phyloP scores from a whole-genome alignment of 2,329 filamentous ascomycete species.

The Fusarium udum region DNA sequence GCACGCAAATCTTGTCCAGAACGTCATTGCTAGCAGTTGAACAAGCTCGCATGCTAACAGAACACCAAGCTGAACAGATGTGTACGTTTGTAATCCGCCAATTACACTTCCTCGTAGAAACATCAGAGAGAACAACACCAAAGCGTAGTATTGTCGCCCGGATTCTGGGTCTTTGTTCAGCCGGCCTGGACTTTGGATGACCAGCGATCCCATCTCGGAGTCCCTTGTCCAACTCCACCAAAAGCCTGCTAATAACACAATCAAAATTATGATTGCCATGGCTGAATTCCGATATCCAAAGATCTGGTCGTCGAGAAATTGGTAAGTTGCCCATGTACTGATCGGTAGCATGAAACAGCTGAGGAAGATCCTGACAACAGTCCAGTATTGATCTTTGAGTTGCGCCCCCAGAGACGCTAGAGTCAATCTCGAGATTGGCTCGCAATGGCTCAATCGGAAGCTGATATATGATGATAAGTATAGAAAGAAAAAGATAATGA shows the following conservation, averaged over 20 bases:
- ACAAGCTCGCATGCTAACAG: slow-evolving; percentile 18
- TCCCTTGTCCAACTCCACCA: slow-evolving; percentile 39
- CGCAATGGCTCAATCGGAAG: not conserved
- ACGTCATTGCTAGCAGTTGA: not conserved
- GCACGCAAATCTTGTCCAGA: not conserved
- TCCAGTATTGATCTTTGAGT: slow-evolving; percentile 53
- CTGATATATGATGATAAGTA: slow-evolving; percentile 63
- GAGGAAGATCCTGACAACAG: slow-evolving; percentile 73
- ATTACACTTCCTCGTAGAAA: slow-evolving; percentile 23
- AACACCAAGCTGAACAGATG: slow-evolving; percentile 3
- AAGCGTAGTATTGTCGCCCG: not conserved
- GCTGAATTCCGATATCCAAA: slow-evolving; percentile 38
- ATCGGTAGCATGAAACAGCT: slow-evolving; percentile 81
- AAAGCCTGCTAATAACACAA: slow-evolving; percentile 37
- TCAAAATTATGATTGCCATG: slow-evolving; percentile 48
- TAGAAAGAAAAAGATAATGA: slow-evolving; percentile 66
- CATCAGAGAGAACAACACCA: slow-evolving; percentile 25
- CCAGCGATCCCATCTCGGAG: slow-evolving; percentile 2
- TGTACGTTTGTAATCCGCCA: slow-evolving; percentile 20
- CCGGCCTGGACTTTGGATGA: not conserved
- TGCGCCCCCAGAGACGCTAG: slow-evolving; percentile 35
- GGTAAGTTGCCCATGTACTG: slow-evolving; percentile 76
- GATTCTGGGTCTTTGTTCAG: too few species aligned
- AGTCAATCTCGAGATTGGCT: rapidly evolving
- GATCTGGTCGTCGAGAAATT: slow-evolving; percentile 55